Evolutionary conservation across 2,329 filamentous ascomycete genomes (phyloP).

Genomic region (Hortaea werneckii): DNA sequence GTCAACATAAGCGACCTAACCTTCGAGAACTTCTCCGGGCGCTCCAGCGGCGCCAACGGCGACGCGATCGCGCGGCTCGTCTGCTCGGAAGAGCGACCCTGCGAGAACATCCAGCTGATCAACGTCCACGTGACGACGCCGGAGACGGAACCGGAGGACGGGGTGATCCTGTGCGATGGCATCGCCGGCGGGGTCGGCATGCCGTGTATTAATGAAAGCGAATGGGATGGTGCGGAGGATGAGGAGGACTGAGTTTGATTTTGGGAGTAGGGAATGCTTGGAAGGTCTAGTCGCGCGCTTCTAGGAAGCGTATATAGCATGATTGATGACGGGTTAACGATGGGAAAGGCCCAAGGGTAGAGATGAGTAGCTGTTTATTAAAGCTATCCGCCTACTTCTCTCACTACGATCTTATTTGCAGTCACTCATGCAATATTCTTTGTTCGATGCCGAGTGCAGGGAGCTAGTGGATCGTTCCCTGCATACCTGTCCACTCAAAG

Average conservation of each 20-base stretch:
- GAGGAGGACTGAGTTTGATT: neutral
- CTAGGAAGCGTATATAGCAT: too few relatives aligned
- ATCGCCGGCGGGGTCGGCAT: neutral
- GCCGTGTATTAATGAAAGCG: neutral
- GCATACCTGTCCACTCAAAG: too few relatives aligned
- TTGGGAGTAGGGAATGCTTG: too few relatives aligned
- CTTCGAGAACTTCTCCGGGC: neutral
- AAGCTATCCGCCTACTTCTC: too few relatives aligned
- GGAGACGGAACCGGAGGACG: neutral
- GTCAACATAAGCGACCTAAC: neutral
- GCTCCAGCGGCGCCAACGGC: neutral
- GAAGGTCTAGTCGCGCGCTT: too few relatives aligned
- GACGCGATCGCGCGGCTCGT: neutral
- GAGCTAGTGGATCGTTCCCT: too few relatives aligned
- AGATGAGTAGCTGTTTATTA: too few relatives aligned
- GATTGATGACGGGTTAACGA: too few relatives aligned
- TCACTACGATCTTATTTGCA: too few relatives aligned
- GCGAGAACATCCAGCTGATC: neutral
- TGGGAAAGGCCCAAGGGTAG: too few relatives aligned
- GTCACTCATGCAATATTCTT: too few relatives aligned
- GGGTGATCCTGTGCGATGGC: neutral
- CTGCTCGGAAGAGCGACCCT: neutral
- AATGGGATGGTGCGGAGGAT: neutral
- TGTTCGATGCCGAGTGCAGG: too few relatives aligned
- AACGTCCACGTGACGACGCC: neutral